Evolutionary conservation across 805 yeast genomes (phyloP).

Genomic region (Saccharomyces mikatae): DNA sequence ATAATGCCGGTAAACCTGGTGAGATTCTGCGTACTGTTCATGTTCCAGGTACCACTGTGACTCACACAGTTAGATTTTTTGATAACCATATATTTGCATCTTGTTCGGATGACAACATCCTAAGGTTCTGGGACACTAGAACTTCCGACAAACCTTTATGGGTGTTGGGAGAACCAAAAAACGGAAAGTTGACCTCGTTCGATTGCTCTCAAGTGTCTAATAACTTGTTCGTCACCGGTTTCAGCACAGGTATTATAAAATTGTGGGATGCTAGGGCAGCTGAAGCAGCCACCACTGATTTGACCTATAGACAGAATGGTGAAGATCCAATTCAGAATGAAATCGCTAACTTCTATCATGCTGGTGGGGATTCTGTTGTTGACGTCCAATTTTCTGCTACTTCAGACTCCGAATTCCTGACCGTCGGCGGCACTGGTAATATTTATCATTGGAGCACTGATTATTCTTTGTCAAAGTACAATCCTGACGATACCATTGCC

Average conservation of each 20-base stretch:
- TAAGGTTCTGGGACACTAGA: conserved; percentile 26
- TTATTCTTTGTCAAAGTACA: conserved; percentile 35
- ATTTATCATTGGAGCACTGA: conserved; percentile 30
- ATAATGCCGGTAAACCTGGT: conserved; percentile 23
- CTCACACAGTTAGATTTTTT: conserved; percentile 22
- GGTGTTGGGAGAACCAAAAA: conserved; percentile 16
- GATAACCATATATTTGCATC: conserved; percentile 23
- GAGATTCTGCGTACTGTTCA: conserved; percentile 17
- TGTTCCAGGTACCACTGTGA: conserved; percentile 19
- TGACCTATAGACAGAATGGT: conserved; percentile 16
- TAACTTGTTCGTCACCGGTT: conserved; percentile 23
- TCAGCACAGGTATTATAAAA: conserved; percentile 22
- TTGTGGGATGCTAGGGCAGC: conserved; percentile 27
- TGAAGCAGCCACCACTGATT: conserved; percentile 14
- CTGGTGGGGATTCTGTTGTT: conserved; percentile 23
- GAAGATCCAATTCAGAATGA: conserved; percentile 18
- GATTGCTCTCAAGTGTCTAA: conserved; percentile 19
- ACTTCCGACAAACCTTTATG: conserved; percentile 20
- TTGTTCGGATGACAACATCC: conserved; percentile 22
- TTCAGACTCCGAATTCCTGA: conserved; percentile 19
- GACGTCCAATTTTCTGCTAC: conserved; percentile 22
- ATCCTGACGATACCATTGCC: conserved; percentile 34
- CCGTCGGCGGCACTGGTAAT: conserved; percentile 25
- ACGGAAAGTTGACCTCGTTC: conserved; percentile 19
- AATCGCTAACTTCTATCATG: conserved; percentile 18